These are phyloP conservation scores for Chrysopogon serrulatus DNA, from an alignment of 176 grass and related monocot species.

Conservation along the genomic window DNA sequence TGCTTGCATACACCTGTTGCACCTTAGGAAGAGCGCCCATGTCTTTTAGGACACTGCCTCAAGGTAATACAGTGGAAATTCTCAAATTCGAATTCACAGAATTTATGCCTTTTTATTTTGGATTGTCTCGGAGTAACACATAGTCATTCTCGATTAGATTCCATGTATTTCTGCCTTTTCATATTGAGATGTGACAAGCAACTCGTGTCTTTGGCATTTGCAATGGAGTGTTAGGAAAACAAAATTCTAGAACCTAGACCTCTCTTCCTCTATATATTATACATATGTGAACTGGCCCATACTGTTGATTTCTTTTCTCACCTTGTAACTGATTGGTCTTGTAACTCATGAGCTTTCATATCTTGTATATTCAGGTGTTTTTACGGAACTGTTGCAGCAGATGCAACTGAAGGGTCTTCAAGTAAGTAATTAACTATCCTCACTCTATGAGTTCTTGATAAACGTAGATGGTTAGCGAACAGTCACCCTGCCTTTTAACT, in stretches of 20 bases:
- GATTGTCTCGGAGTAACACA: neutral
- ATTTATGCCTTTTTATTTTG: neutral
- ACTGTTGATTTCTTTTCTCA: slow-evolving; percentile 1
- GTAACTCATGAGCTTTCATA: slow-evolving; percentile 3
- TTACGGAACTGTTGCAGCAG: slow-evolving; percentile 68
- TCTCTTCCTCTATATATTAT: neutral
- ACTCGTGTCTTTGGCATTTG: slow-evolving; percentile 1
- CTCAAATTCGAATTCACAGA: neutral
- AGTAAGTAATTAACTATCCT: slow-evolving; percentile 40
- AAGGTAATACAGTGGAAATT: neutral
- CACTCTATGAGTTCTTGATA: neutral
- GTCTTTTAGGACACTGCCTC: neutral
- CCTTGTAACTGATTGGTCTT: neutral
- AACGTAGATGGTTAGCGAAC: neutral
- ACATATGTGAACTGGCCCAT: slow-evolving; percentile 3
- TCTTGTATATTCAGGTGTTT: slow-evolving; percentile 45
- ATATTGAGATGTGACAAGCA: neutral
- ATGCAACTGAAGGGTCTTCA: slow-evolving; percentile 73
- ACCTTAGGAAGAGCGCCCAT: neutral
- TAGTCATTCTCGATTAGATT: neutral
- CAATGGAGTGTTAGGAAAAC: neutral
- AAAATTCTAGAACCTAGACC: neutral
- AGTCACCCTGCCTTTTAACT: neutral
- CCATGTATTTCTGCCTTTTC: neutral
- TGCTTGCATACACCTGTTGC: neutral